Evolutionary conservation across 306 rosid species (phyloP).

Genomic region (Carpinus fangiana): DNA sequence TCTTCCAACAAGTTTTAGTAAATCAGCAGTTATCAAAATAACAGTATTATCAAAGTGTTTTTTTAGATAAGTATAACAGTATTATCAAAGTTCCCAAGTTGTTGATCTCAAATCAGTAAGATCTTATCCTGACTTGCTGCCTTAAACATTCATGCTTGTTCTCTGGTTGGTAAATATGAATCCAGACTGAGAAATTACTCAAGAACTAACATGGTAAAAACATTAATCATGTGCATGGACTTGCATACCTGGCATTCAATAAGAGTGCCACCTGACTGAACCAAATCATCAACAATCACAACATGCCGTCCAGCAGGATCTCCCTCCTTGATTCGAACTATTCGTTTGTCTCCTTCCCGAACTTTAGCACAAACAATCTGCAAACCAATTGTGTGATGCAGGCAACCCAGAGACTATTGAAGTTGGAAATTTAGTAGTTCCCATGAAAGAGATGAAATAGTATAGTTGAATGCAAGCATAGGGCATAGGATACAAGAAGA

Average conservation of each 20-base stretch:
- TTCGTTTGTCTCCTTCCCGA: slow-evolving; percentile 92
- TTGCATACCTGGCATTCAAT: slow-evolving; percentile 89
- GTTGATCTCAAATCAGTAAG: neutral
- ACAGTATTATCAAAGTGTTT: neutral
- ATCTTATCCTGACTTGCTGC: neutral
- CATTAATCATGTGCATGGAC: neutral
- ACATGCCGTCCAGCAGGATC: slow-evolving; percentile 82
- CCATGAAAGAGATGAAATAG: neutral
- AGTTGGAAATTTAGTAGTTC: neutral
- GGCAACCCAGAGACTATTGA: neutral
- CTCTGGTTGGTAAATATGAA: too few species aligned
- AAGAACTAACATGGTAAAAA: neutral
- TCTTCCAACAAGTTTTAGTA: neutral
- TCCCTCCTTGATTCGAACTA: slow-evolving; percentile 95
- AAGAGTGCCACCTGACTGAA: slow-evolving; percentile 96
- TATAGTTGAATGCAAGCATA: neutral
- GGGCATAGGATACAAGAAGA: neutral
- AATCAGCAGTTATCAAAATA: neutral
- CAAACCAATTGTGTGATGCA: slow-evolving; percentile 24
- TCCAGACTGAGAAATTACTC: too few species aligned
- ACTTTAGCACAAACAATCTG: slow-evolving; percentile 98
- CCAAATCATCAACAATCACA: slow-evolving; percentile 97
- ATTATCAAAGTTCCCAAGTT: neutral
- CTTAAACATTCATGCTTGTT: too few species aligned
- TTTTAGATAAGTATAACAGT: neutral